Evolutionary conservation across 495 filamentous ascomycete genomes (phyloP), one percentile per base, ranked within the genome.

Genomic region (Recurvomyces mirabilis): DNA sequence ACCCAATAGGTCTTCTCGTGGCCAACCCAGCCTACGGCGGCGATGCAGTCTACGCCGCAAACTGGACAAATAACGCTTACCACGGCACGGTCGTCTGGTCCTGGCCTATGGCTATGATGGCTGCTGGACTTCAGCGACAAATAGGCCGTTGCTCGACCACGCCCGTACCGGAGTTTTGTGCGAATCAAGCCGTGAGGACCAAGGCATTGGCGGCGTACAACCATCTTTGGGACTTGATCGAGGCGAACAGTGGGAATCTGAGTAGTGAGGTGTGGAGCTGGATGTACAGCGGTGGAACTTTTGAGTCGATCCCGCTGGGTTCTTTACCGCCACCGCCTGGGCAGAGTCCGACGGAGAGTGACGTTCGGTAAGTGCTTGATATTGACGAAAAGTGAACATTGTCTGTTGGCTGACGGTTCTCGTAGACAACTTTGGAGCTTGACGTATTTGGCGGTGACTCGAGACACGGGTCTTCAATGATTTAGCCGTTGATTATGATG

Each of bases 61-160:
- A 76, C 43, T 82, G 65, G 43, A 74, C 72, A 0, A 72, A 64
- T 5, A 61, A 62, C 23, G 73, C 72, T 0, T 82, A 81, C 45
- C 78, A 82, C 47, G 78, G 78, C 0, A 78, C 76, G 0, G 78
- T 82, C 0, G 65, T 82, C 6, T 81, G 78, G 77, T 28, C 67
- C 41, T 82, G 77, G 75, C 77, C 69, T 28, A 61, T 79, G 20
- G 72, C 75, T 3, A 79, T 81, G 75, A 78, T 78, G 72, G 76
- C 69, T 0, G 64, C 63, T 18, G 78, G 78, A 0, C 54, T 82
- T 5, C 42, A 54, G 28, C 46, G 53, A 0, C 61, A 65, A 44
- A 47, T 65, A 1, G 52, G 26, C 3, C 52, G 60, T 1, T 65
- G 62, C 51, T 13, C 32, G 1, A 9, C 65, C 70, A 43, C 53